phyloP scores from a whole-genome alignment of 495 filamentous ascomycete species.

The Penicillium goetzii region DNA sequence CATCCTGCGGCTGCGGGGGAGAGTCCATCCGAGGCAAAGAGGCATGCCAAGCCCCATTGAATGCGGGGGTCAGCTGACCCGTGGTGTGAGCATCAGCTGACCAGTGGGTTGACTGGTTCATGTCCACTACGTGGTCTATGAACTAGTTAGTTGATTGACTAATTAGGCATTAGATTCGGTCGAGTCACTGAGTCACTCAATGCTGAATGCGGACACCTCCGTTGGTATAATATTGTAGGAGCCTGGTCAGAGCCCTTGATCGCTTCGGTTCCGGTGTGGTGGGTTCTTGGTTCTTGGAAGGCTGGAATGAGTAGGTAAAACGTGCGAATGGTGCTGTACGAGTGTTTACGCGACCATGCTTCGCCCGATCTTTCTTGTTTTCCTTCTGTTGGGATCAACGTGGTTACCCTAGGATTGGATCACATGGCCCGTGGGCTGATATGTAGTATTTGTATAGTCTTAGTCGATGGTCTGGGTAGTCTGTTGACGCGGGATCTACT shows the following conservation, averaged over 20 bases:
- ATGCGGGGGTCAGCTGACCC: constrained; percentile 7
- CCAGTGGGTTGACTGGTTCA: constrained; percentile 3
- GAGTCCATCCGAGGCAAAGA: background rate
- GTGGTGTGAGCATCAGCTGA: constrained; percentile 3
- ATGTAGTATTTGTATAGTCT: background rate
- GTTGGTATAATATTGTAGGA: background rate
- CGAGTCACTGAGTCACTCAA: background rate
- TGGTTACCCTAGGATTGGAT: background rate
- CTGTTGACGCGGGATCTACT: background rate
- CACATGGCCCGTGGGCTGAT: constrained; percentile 4
- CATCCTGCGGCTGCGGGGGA: background rate
- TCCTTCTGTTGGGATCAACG: background rate
- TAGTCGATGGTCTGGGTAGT: background rate
- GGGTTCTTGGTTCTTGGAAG: background rate
- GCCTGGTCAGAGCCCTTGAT: background rate
- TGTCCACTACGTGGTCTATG: background rate
- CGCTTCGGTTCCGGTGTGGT: background rate
- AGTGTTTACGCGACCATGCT: background rate
- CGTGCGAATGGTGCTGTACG: background rate
- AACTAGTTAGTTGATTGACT: background rate
- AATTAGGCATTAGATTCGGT: background rate
- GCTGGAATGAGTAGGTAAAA: background rate
- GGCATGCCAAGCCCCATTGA: constrained; percentile 2
- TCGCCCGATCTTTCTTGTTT: background rate
- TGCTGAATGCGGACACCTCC: background rate